phyloP scores from a whole-genome alignment of 768 basidiomycete genomes.

The Thelephora aurantiotincta region DNA sequence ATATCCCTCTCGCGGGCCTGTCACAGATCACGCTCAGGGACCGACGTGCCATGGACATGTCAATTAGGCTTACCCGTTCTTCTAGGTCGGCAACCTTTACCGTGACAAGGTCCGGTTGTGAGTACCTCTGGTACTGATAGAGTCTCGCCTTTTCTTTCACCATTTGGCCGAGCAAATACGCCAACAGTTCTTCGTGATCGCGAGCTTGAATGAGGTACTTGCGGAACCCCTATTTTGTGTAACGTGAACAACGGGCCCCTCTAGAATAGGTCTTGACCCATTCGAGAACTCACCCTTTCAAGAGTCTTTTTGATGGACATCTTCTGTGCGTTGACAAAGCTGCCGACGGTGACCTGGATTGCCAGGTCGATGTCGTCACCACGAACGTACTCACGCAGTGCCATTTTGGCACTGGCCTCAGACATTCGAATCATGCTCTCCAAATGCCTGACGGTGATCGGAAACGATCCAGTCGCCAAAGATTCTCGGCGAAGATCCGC shows the following conservation, averaged over 20 bases:
- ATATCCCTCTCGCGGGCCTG: constrained; percentile 97
- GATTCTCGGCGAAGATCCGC: constrained; percentile 94
- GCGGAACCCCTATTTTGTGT: constrained; percentile 62
- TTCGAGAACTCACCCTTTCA: constrained; percentile 55
- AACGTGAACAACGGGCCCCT: not conserved
- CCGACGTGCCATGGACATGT: constrained; percentile 7
- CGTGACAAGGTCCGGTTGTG: constrained; percentile 64
- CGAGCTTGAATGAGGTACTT: constrained; percentile 94
- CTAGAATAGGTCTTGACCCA: not conserved
- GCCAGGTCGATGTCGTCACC: constrained; percentile 95
- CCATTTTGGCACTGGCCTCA: constrained; percentile 98
- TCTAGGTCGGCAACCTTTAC: constrained; percentile 78
- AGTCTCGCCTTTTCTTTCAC: constrained; percentile 87
- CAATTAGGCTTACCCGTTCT: constrained; percentile 46
- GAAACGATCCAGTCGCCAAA: constrained; percentile 94
- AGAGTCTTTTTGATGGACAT: constrained; percentile 97
- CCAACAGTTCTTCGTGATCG: constrained; percentile 90
- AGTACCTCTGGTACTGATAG: constrained; percentile 61
- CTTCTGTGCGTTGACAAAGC: constrained; percentile 95
- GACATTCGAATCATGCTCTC: constrained; percentile 99
- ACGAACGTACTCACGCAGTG: constrained; percentile 89
- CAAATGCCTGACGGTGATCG: constrained; percentile 93
- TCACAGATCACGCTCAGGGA: not conserved
- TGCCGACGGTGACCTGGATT: constrained; percentile 88
- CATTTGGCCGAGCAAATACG: constrained; percentile 87